Evolutionary conservation across 2,329 filamentous ascomycete species (phyloP), one percentile per base, ranked within the genome.

Genomic region (Diaporthe amygdali): DNA sequence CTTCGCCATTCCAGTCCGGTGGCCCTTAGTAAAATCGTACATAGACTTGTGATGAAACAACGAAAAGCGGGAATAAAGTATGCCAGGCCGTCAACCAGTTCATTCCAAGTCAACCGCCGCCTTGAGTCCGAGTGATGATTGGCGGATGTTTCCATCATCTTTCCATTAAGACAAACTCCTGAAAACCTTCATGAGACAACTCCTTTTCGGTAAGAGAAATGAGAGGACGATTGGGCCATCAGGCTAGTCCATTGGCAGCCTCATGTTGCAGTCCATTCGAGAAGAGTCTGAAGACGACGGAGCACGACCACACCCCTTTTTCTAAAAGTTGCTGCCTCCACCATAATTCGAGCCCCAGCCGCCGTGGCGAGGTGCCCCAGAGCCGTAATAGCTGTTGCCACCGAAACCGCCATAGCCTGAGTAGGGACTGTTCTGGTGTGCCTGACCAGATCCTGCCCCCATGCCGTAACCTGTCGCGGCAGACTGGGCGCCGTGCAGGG

Each of bases 291-390:
- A 69, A 64, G 71, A 63, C 39, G 64, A 66, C 41, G 68, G 67
- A 51, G 55, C 54, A 59, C 46, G 68, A 54, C 49, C 64, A 56
- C 56, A 61, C 55, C 25, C 46, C 69, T 55, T 56, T 61, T 37
- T 51, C 63, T 71, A 69, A 34, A 66, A 66, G 56, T 71, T 68
- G 64, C 46, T 61, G 67, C 49, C 66, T 63, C 71, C 71, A 47
- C 71, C 69, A 84, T 90, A 90, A 84, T 90, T 90, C 76, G 84
- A 85, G 75, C 88, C 88, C 88, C 88, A 90, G 77, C 88, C 88
- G n/a, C 71, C 69, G 41, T 71, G 71, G 74, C 87, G 84, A 73
- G 85, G 85, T 77, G 84, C 84, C 74, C 85, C 81, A 69, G 77
- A 76, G 78, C 88, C 88, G 81, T 86, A 87, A 49, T 66, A 70